Base-by-base conservation (phyloP, 306 rosid species). In the Rosa lucieae region DNA sequence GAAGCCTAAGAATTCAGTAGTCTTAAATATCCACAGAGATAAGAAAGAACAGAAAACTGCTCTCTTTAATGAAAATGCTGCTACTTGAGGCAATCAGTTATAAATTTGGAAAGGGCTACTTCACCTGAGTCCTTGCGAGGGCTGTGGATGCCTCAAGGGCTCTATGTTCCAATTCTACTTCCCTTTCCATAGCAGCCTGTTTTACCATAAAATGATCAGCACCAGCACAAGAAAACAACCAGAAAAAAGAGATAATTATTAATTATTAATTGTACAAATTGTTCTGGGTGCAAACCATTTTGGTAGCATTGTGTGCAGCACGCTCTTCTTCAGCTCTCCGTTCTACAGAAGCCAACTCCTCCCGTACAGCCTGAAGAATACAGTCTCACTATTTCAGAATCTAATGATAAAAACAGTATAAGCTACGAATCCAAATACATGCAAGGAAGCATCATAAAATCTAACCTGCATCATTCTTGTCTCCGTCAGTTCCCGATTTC, bases 401-500 rank as follows among this genome's bases (percentile, higher is more conserved):
- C 62, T 76, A 69, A 71, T 26, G 43, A 2, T 65, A 77, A 72
- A 48, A 70, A 75, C 68, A 80, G 74, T 6, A 77, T 29, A 58
- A 67, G 63, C 58, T 55, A 80, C 4, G 29, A 49, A 12, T 51
- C 72, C 75, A 76, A 56, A 65, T 77, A 86, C 73, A 82, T 58
- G 86, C 42, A 53, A 72, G 21, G 58, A 70, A 84, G 75, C 84
- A 70, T 56, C 65, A 83, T 69, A 81, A 42, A 10, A 17, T 46
- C 81, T 79, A 72, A 90, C 99, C 92, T 95, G 99, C 99, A 95
- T 91, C 99, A 95, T 95, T 90, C 99, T 89, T 72, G 99, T 95
- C 80, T 95, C 99, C 0, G 98, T 74, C 67, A 95, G 89, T 81
- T 95, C 99, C 75, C 98, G 87, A 75, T 87, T 93, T 89, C 99